Evolutionary conservation across 441 rosid genomes (phyloP).

Genomic region (Euphorbia celastroides): DNA sequence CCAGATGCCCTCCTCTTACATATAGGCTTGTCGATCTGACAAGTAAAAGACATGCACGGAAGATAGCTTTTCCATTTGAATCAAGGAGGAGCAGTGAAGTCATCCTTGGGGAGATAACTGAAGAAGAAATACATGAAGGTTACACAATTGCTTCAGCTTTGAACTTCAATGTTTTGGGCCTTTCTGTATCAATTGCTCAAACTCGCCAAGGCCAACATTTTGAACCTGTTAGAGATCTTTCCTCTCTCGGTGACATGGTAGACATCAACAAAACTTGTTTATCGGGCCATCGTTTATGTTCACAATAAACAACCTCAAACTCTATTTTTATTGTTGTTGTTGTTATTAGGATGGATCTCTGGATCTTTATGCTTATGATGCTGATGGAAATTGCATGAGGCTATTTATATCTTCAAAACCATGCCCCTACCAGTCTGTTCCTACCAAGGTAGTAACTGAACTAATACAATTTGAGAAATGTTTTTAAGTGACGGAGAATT

Average conservation of each 20-base stretch:
- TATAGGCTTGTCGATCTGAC: constrained; percentile 56
- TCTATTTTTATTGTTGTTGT: constrained; percentile 15
- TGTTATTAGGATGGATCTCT: constrained; percentile 85
- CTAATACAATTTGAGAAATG: background rate
- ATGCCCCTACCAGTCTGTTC: constrained; percentile 77
- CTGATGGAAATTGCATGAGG: constrained; percentile 70
- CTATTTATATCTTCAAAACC: constrained; percentile 85
- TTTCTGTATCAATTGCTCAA: constrained; percentile 62
- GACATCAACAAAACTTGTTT: constrained; percentile 8
- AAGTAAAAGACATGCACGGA: constrained; percentile 51
- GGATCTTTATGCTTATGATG: constrained; percentile 74
- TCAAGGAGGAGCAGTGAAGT: constrained; percentile 41
- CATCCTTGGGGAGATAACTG: constrained; percentile 56
- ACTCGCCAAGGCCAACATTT: constrained; percentile 41
- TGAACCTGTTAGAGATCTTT: constrained; percentile 84
- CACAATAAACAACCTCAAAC: constrained; percentile 14
- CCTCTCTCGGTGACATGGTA: constrained; percentile 95
- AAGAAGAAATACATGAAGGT: constrained; percentile 82
- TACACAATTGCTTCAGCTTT: constrained; percentile 89
- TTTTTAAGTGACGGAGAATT: constrained; percentile 5
- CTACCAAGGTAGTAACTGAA: constrained; percentile 66
- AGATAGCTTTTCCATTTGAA: constrained; percentile 48
- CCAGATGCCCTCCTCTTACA: constrained; percentile 85
- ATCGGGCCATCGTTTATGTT: constrained; percentile 15
- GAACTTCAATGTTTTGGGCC: constrained; percentile 69